Evolutionary conservation across 2,329 filamentous ascomycete genomes (phyloP).

Genomic region (Penicillium brasilianum): DNA sequence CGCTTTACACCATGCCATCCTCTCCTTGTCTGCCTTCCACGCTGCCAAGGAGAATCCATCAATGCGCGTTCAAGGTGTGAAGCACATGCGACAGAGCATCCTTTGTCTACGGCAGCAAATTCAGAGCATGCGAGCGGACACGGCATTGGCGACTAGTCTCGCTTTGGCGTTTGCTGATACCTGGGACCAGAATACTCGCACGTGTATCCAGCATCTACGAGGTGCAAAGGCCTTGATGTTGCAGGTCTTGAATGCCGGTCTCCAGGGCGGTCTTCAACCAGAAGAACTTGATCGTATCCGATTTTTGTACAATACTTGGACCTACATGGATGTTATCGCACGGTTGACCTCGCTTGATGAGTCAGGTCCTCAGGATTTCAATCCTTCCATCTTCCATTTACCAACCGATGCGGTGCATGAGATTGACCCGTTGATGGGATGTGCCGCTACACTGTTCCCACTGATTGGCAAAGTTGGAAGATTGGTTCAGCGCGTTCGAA

Average conservation of each 20-base stretch:
- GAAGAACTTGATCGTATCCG: constrained; percentile 61
- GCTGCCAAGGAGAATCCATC: constrained; percentile 62
- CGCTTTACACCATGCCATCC: constrained; percentile 70
- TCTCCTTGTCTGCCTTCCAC: constrained; percentile 72
- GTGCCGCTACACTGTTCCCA: constrained; percentile 69
- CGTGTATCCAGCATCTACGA: constrained; percentile 71
- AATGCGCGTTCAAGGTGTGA: constrained; percentile 66
- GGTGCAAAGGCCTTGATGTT: constrained; percentile 69
- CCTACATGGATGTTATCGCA: constrained; percentile 75
- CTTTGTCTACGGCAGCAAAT: constrained; percentile 63
- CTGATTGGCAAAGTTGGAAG: constrained; percentile 69
- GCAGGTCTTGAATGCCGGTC: constrained; percentile 58
- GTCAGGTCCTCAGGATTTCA: constrained; percentile 57
- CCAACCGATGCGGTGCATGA: constrained; percentile 56
- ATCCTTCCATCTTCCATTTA: constrained; percentile 46
- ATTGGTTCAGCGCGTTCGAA: constrained; percentile 67
- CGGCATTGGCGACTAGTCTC: constrained; percentile 71
- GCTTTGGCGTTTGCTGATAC: constrained; percentile 72
- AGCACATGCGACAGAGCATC: constrained; percentile 71
- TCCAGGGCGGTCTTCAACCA: constrained; percentile 45
- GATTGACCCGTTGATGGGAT: constrained; percentile 74
- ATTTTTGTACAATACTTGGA: constrained; percentile 73
- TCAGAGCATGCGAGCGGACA: constrained; percentile 67
- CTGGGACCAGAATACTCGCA: constrained; percentile 72
- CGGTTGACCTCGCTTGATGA: constrained; percentile 67